Conservation (phyloP, 371 early-diverging fungal genomes). For the Nematocida sp. region DNA sequence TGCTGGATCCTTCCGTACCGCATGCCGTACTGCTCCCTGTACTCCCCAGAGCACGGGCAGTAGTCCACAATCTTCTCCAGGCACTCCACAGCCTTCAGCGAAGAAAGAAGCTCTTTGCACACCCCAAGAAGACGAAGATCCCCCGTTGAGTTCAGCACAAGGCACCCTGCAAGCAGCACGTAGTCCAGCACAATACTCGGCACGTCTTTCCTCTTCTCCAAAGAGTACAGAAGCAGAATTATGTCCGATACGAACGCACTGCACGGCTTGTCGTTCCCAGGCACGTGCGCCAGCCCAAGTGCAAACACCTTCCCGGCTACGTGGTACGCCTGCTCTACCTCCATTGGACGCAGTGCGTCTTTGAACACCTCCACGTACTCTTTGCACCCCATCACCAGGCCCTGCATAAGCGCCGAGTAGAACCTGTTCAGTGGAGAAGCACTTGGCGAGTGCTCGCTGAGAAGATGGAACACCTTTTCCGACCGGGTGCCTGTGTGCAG, state of each 20-base stretch:
- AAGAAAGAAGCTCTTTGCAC: constrained; percentile 20
- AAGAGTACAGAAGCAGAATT: constrained; percentile 21
- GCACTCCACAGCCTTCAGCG: not conserved
- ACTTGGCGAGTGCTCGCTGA: not conserved
- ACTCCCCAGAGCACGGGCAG: constrained; percentile 23
- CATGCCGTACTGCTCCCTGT: constrained; percentile 51
- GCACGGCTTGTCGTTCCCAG: not conserved
- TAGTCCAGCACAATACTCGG: constrained; percentile 37
- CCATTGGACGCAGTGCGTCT: not conserved
- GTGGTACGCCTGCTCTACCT: constrained; percentile 18
- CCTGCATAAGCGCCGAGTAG: constrained; percentile 28
- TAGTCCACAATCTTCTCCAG: constrained; percentile 20
- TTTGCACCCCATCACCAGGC: not conserved
- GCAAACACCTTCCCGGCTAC: constrained; percentile 41
- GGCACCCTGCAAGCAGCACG: constrained; percentile 19
- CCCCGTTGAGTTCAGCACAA: constrained; percentile 41
- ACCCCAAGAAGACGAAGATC: constrained; percentile 22
- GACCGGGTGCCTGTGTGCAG: constrained; percentile 12
- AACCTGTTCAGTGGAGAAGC: constrained; percentile 40
- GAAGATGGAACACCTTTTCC: constrained; percentile 31
- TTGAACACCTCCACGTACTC: constrained; percentile 1
- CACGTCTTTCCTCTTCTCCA: constrained; percentile 8
- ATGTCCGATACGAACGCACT: not conserved
- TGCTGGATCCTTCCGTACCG: constrained; percentile 48
- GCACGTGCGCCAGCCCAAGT: constrained; percentile 18